These are phyloP conservation scores for Globisporangium viniferum DNA, from an alignment of 352 stramenopile species.

Conservation along the genomic window DNA sequence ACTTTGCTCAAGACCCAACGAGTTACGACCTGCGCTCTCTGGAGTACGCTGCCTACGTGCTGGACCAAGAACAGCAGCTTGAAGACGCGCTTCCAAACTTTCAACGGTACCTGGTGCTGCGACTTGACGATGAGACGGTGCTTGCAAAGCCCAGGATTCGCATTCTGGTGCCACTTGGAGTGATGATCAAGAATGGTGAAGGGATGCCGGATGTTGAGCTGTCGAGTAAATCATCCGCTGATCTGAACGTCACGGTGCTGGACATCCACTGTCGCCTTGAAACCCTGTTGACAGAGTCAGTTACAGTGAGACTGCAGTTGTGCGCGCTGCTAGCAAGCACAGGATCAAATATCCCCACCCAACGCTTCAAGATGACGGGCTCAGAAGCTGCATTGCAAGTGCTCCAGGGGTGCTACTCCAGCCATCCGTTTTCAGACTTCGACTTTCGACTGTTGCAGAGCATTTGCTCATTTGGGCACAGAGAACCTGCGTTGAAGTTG, in stretches of 20 bases:
- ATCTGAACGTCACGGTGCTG: slow-evolving; percentile 21
- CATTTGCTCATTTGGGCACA: slow-evolving; percentile 30
- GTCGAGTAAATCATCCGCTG: neutral
- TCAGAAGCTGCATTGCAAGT: slow-evolving; percentile 36
- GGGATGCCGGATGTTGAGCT: slow-evolving; percentile 21
- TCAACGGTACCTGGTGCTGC: slow-evolving; percentile 31
- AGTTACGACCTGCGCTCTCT: slow-evolving; percentile 22
- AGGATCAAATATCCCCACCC: slow-evolving; percentile 23
- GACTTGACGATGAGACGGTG: slow-evolving; percentile 11
- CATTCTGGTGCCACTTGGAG: slow-evolving; percentile 34
- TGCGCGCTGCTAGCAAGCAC: slow-evolving; percentile 33
- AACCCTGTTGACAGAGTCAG: slow-evolving; percentile 27
- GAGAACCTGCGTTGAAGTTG: slow-evolving; percentile 35
- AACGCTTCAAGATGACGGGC: slow-evolving; percentile 37
- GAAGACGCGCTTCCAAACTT: slow-evolving; percentile 35
- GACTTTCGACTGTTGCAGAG: slow-evolving; percentile 21
- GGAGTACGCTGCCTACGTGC: slow-evolving; percentile 34
- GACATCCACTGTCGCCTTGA: slow-evolving; percentile 29
- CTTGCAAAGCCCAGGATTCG: slow-evolving; percentile 19
- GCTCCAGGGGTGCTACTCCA: slow-evolving; percentile 33
- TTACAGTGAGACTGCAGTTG: slow-evolving; percentile 34
- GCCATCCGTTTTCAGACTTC: slow-evolving; percentile 25
- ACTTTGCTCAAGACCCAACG: slow-evolving; percentile 22
- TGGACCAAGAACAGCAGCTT: slow-evolving; percentile 34
- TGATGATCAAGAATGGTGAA: slow-evolving; percentile 12